Percentiles rank a stretch among this genome's conserved stretches.
Evolutionary conservation across 1,139 yeast species (phyloP).

Genomic region (Zygotorulaspora mrakii): DNA sequence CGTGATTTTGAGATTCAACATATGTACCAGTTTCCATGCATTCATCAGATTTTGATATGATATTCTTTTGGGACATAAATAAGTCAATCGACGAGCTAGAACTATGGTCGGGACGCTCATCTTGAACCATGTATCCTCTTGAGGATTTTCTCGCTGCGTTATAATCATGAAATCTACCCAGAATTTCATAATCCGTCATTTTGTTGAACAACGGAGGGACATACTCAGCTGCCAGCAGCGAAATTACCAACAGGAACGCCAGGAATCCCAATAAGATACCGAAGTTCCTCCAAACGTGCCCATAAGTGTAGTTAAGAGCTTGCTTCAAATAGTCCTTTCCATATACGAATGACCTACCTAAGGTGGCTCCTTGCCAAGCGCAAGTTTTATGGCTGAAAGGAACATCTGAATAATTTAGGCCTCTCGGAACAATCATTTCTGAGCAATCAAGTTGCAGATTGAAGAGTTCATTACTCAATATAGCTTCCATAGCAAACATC

Average conservation of each 20-base stretch:
- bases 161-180: slow-evolving; percentile 42
- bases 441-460: slow-evolving; percentile 35
- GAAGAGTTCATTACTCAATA: slow-evolving; percentile 47
- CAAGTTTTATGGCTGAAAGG: slow-evolving; percentile 42
- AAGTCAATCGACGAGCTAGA: slow-evolving; percentile 3
- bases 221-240: slow-evolving; percentile 36
- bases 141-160: no score
- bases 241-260: slow-evolving; percentile 35
- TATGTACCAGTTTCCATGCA: slow-evolving; percentile 37
- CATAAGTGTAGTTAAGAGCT: slow-evolving; percentile 37
- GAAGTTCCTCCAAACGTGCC: slow-evolving; percentile 45
- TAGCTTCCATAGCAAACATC: slow-evolving; percentile 48
- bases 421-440: slow-evolving; percentile 44
- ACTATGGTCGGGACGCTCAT: no score
- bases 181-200: slow-evolving; percentile 36
- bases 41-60: slow-evolving; percentile 29
- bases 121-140: no score
- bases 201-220: slow-evolving; percentile 35
- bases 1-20: slow-evolving; percentile 36
- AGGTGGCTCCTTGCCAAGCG: slow-evolving; percentile 36
- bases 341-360: slow-evolving; percentile 29
- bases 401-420: slow-evolving; percentile 39
- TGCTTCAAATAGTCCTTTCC: slow-evolving; percentile 37
- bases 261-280: slow-evolving; percentile 42
- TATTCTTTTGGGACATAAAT: slow-evolving; percentile 39